A percentile compares a stretch with the other conserved stretches of the same genome.
Evolutionary conservation across 176 grass and related monocot genomes (phyloP).

Genomic region (maize (Zea mays)): DNA sequence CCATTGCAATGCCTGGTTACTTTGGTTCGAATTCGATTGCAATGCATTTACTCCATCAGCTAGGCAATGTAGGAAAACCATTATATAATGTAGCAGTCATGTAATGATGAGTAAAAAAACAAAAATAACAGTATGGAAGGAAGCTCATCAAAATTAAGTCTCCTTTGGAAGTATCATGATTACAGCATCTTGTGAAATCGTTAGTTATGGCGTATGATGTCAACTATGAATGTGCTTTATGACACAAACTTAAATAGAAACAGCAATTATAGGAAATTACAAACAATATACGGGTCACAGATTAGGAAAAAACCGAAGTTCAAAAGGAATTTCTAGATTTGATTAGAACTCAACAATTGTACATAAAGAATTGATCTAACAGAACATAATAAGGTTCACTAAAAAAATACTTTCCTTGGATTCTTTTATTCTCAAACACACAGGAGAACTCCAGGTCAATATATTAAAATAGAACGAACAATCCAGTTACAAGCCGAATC

Average conservation of each 20-base stretch:
- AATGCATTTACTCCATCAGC: neutral
- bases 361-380: slow-evolving; percentile 1
- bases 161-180: neutral
- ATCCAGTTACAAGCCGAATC: no score
- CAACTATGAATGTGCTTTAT: neutral
- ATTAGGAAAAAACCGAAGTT: slow-evolving; percentile 6
- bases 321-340: neutral
- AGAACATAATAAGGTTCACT: slow-evolving; percentile 15
- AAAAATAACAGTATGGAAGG: neutral
- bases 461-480: no score
- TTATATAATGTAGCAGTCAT: slow-evolving; percentile 1
- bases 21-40: neutral
- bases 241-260: slow-evolving; percentile 13
- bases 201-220: neutral
- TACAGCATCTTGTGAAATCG: slow-evolving; percentile 3
- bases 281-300: slow-evolving; percentile 3
- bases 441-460: no score
- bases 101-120: neutral
- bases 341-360: slow-evolving; percentile 11
- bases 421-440: neutral
- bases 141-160: neutral
- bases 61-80: slow-evolving; percentile 1
- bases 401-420: neutral
- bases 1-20: neutral
- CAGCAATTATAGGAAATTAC: slow-evolving; percentile 1